Base-by-base conservation (phyloP, 495 filamentous ascomycete species). In the Glarea lozoyensis region DNA sequence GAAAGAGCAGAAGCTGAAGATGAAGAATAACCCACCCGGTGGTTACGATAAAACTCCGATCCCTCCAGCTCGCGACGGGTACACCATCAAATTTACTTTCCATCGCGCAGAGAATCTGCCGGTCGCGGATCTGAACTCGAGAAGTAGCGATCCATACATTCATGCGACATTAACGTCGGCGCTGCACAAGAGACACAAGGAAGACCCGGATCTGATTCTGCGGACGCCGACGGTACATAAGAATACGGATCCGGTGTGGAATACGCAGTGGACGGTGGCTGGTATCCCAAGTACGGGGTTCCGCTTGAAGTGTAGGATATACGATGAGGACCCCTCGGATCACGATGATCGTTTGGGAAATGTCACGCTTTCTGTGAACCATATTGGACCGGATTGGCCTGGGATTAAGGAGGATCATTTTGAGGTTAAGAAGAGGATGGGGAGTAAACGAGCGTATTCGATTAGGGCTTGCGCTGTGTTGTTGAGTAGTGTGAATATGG, bases 291-390 rank as follows among this genome's bases (percentile, higher is more conserved):
- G 76, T 0, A 75, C 72, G 1, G 89, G 89, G 1, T 90, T 92
- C 57, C 68, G 64, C 43, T 64, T 97, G 34, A 94, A 94, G 56
- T 81, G 81, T 31, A 68, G 82, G 25, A 63, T 97, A 15, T 86
- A 84, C 58, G 90, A 97, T 53, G 90, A 97, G 55, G 90, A 97
- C 58, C 76, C 78, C 24, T 74, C 81, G 0, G 85, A 94, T 56
- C 83, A 86, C 51, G 83, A 97, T 51, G 90, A 97, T 60, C 74
- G 81, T 27, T 70, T 97, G 5, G 90, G 90, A 3, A 88, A 92
- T 57, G 81, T 81, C 3, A 82, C 84, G 25, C 67, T 94, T 31
- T 55, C 72, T 2, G 75, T 82, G 0, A 58, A 64, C 15, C 54
- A 58, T 12, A 49, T 94, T 11, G 65, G 64, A 23, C 76, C 82